Evolutionary conservation across 2,329 filamentous ascomycete species (phyloP), one percentile per base, ranked within the genome.

Genomic region (Aspergillus proliferans): DNA sequence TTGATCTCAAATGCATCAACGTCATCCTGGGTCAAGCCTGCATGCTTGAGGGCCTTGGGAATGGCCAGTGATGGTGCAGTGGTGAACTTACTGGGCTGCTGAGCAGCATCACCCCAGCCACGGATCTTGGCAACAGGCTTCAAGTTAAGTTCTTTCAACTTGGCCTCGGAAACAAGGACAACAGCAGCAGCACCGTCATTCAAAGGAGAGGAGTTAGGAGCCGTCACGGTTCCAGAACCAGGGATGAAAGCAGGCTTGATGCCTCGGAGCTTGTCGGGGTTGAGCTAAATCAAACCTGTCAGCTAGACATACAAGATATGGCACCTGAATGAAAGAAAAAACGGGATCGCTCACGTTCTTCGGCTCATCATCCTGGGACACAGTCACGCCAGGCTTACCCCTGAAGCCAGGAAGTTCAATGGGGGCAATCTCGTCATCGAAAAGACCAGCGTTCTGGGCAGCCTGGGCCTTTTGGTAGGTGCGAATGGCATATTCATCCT

Each of bases 1-100:
- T 98, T 98, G 79, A 98, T 96, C 79, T 98, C 93, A 71, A 93
- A 98, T 61, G 84, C 93, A 65, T 97, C 92, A 50, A 98, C 80
- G 51, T 88, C 79, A 55, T 85, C 82, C 59, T 84, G 80, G 49
- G 83, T 81, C 54, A 98, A 75, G 54, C 88, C 87, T 53, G 93
- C 93, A 74, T 98, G 92, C 80, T 92, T 90, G 66, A 98, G 82
- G 50, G 93, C 93, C 80, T 97, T 98, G 69, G 93, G 93, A 62
- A 98, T 94, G 58, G 93, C 93, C 49, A 97, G 82, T 18, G 93
- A 82, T 8, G 93, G 93, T 7, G 93, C 87, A 44, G 90, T 93
- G 58, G 93, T 98, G 82, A 98, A 98, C 71, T 93, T 93, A 76
- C 86, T 87, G 38, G 93, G 92, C 66, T 88, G 83, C 58, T 94